Percentiles rank a stretch among this genome's conserved stretches.
Evolutionary conservation across 306 rosid genomes (phyloP).

Genomic region (Boehmeria nivea): DNA sequence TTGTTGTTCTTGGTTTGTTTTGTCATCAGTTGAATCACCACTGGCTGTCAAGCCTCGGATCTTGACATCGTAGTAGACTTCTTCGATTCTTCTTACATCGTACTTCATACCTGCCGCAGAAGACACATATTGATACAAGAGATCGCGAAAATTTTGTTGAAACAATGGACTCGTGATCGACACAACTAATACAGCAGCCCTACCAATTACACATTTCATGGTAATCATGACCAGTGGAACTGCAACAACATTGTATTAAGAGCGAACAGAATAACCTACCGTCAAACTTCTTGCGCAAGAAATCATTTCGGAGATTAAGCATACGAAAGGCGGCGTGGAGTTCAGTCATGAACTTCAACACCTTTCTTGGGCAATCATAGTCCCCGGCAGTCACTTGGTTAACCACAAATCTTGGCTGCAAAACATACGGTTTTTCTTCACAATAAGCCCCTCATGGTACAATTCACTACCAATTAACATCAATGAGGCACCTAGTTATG

Average conservation of each 20-base stretch:
- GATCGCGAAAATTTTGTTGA: too few relatives aligned
- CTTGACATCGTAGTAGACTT: slow-evolving; percentile 89
- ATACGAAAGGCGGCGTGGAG: slow-evolving; percentile 86
- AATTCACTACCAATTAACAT: too few relatives aligned
- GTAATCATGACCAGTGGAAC: too few relatives aligned
- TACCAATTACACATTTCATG: too few relatives aligned
- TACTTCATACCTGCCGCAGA: slow-evolving; percentile 78
- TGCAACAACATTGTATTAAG: too few relatives aligned
- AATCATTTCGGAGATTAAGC: slow-evolving; percentile 97
- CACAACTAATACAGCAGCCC: too few relatives aligned
- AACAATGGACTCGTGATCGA: too few relatives aligned
- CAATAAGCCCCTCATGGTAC: slow-evolving; percentile 11
- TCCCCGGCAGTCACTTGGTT: slow-evolving; percentile 94
- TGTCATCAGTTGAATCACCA: slow-evolving; percentile 33
- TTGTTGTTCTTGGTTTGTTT: slow-evolving; percentile 33
- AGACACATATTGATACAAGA: too few relatives aligned
- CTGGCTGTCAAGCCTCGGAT: slow-evolving; percentile 72
- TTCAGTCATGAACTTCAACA: slow-evolving; percentile 78
- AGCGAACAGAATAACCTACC: slow-evolving; percentile 31
- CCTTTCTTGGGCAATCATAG: slow-evolving; percentile 91
- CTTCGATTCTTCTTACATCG: slow-evolving; percentile 84
- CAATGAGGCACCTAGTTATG: too few relatives aligned
- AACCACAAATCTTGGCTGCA: slow-evolving; percentile 96
- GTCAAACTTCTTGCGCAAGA: slow-evolving; percentile 89
- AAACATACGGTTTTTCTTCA: slow-evolving; percentile 13